phyloP scores from a whole-genome alignment of 1,139 yeast genomes.

The Suhomyces panamericanus region DNA sequence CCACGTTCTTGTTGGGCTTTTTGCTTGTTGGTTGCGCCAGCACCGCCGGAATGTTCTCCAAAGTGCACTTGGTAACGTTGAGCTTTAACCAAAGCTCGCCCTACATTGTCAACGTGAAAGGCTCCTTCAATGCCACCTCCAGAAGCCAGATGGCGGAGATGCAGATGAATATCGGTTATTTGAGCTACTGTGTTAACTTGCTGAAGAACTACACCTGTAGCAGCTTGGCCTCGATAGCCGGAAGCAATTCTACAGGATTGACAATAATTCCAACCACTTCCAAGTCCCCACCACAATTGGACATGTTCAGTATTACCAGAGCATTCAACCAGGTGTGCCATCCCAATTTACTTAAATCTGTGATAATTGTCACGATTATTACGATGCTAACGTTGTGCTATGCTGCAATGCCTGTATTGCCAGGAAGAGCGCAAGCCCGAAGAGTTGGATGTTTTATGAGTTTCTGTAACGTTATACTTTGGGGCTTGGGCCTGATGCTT shows the following conservation, averaged over 20 bases:
- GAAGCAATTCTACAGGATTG: conserved; percentile 27
- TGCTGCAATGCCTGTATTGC: conserved; percentile 48
- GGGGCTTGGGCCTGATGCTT: conserved; percentile 75
- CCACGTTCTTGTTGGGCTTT: conserved; percentile 47
- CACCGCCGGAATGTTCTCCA: conserved; percentile 39
- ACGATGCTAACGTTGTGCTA: conserved; percentile 45
- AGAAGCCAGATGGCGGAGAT: conserved; percentile 28
- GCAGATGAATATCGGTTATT: conserved; percentile 50
- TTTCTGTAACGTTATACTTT: conserved; percentile 44
- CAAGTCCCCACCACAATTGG: conserved; percentile 29
- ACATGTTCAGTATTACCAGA: conserved; percentile 42
- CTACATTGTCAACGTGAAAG: conserved; percentile 35
- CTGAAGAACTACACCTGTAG: conserved; percentile 33
- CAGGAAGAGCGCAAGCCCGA: conserved; percentile 38
- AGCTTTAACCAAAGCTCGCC: conserved; percentile 46
- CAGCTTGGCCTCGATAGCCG: conserved; percentile 25
- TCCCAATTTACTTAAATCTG: conserved; percentile 54
- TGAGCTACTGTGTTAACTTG: conserved; percentile 47
- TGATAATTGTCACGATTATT: conserved; percentile 45
- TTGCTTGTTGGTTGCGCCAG: conserved; percentile 54
- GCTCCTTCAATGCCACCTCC: conserved; percentile 27
- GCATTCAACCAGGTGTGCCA: conserved; percentile 50
- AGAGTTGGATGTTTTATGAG: conserved; percentile 37
- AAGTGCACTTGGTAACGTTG: conserved; percentile 47
- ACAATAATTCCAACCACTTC: conserved; percentile 20